Percentiles rank a stretch among this genome's conserved stretches.
Evolutionary conservation across 495 filamentous ascomycete species (phyloP).

Genomic region (Penicillium salamii): DNA sequence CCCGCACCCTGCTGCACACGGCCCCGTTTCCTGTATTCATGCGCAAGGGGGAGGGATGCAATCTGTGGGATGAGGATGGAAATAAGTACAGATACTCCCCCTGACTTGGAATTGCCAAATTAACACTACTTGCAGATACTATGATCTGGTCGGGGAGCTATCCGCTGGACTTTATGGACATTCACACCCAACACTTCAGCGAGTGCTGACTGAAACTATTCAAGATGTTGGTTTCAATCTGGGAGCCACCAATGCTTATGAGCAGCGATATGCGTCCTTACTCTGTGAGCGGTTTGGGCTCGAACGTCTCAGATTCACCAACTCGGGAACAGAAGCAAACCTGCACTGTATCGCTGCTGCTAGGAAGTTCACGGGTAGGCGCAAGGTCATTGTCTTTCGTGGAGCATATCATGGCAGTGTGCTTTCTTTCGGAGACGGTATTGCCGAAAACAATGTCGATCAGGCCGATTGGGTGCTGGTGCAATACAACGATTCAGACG

Average conservation of each 20-base stretch:
- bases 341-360: conserved; percentile 44
- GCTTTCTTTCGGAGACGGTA: conserved; percentile 3
- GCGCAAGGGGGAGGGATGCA: neutral
- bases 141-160: conserved; percentile 50
- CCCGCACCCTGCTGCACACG: conserved; percentile 14
- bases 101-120: neutral
- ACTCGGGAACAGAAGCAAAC: conserved; percentile 53
- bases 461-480: conserved; percentile 24
- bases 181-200: conserved; percentile 41
- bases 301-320: conserved; percentile 45
- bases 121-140: neutral
- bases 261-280: conserved; percentile 35
- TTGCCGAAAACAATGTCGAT: conserved; percentile 18
- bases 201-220: conserved; percentile 35
- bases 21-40: conserved; percentile 10
- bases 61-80: conserved; percentile 10
- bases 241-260: conserved; percentile 38
- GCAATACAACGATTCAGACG: conserved; percentile 34
- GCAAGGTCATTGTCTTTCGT: conserved; percentile 42
- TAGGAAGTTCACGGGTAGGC: conserved; percentile 32
- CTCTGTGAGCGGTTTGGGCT: conserved; percentile 43
- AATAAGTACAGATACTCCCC: neutral
- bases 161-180: conserved; percentile 56
- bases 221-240: conserved; percentile 36
- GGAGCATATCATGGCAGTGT: conserved; percentile 51